A percentile compares a stretch with the other conserved stretches of the same genome.
phyloP scores from a whole-genome alignment of 169 alveolate species.

The Eimeria acervulina region DNA sequence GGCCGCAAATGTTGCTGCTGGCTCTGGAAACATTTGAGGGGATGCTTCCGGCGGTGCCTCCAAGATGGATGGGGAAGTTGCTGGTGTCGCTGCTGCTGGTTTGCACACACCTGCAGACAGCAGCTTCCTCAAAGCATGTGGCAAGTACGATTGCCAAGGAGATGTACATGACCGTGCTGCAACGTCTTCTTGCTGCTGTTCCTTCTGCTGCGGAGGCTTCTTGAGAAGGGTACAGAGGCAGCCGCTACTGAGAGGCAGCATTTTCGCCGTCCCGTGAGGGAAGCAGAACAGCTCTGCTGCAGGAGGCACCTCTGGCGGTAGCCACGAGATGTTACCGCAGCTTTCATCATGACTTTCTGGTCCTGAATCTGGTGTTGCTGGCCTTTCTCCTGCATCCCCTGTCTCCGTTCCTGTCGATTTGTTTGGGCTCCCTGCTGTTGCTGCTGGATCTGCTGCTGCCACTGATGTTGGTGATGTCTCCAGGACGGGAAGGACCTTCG shows the following conservation, averaged over 20 bases:
- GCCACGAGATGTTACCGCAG: slow-evolving; percentile 4
- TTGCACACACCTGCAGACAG: slow-evolving; percentile 33
- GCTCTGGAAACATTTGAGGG: not conserved
- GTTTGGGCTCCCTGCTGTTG: not conserved
- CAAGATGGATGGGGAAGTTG: not conserved
- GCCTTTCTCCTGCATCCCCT: not conserved
- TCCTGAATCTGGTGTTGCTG: slow-evolving; percentile 31
- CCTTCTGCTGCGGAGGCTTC: slow-evolving; percentile 9
- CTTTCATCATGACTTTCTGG: slow-evolving; percentile 3
- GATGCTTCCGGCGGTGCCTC: slow-evolving; percentile 14
- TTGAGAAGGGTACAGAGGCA: slow-evolving; percentile 34
- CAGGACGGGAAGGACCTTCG: slow-evolving; percentile 10
- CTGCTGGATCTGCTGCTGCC: slow-evolving; percentile 8
- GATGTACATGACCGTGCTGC: slow-evolving; percentile 55
- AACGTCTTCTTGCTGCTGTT: slow-evolving; percentile 3
- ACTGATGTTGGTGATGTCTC: not conserved
- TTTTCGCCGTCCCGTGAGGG: slow-evolving; percentile 54
- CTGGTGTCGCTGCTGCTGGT: slow-evolving; percentile 3
- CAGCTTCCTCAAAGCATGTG: slow-evolving; percentile 13
- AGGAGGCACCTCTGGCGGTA: slow-evolving; percentile 70
- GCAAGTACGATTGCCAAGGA: slow-evolving; percentile 49
- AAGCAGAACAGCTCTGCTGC: slow-evolving; percentile 62
- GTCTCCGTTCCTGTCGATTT: not conserved
- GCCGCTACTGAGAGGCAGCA: slow-evolving; percentile 63
- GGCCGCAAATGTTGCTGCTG: slow-evolving; percentile 14